Conservation (phyloP, 495 filamentous ascomycete genomes). For the Aspergillus biplanus region DNA sequence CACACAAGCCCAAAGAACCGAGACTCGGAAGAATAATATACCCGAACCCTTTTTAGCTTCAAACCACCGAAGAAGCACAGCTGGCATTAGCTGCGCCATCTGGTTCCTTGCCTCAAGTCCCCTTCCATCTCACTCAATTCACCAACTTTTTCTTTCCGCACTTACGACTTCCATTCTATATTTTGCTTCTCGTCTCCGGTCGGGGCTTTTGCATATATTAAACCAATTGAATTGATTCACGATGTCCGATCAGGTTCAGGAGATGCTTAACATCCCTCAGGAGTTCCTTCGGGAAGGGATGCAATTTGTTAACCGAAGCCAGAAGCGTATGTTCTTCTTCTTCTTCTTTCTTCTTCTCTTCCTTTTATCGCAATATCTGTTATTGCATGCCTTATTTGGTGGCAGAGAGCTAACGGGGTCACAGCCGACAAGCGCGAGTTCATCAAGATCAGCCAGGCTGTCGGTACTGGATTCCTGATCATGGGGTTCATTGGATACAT, state of each 20-base stretch:
- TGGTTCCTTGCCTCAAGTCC: neutral
- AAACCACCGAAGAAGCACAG: constrained; percentile 21
- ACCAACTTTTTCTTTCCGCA: constrained; percentile 1
- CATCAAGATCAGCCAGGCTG: constrained; percentile 93
- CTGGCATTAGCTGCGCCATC: constrained; percentile 15
- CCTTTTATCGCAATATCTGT: neutral
- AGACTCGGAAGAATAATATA: neutral
- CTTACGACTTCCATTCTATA: neutral
- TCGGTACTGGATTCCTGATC: constrained; percentile 87
- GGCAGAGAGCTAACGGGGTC: constrained; percentile 10
- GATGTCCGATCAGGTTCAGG: constrained; percentile 75
- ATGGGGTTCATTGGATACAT: constrained; percentile 88
- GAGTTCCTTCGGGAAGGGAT: constrained; percentile 79
- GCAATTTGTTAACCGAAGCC: constrained; percentile 77
- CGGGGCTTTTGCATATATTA: neutral
- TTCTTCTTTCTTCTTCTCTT: neutral
- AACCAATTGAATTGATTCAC: constrained; percentile 7
- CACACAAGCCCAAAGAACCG: too few species aligned
- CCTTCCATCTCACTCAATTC: constrained; percentile 10
- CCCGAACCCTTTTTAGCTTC: constrained; percentile 18
- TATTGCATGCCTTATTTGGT: neutral
- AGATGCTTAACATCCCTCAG: constrained; percentile 72
- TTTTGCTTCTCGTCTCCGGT: constrained; percentile 7
- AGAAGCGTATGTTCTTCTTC: constrained; percentile 57
- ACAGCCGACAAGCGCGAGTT: constrained; percentile 83